Evolutionary conservation across 805 yeast species (phyloP).

Genomic region (Ogataea nonfermentans): DNA sequence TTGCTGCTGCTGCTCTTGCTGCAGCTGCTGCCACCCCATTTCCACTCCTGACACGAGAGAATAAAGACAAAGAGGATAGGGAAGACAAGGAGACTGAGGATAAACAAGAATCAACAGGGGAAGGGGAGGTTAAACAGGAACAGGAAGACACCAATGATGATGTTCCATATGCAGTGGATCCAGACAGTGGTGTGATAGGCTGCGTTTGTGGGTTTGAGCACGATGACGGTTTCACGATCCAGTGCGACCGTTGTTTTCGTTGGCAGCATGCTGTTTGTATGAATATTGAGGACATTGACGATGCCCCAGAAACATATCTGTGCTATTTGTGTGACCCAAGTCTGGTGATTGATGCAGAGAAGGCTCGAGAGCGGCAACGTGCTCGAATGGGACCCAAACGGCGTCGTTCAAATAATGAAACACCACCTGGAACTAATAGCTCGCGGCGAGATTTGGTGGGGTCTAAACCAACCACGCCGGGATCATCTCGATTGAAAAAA

Average conservation of each 20-base stretch:
- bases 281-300: conserved; percentile 65
- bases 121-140: conserved; percentile 4
- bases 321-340: conserved; percentile 71
- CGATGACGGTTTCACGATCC: conserved; percentile 92
- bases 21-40: conserved; percentile 78
- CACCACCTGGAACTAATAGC: conserved; percentile 2
- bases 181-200: conserved; percentile 82
- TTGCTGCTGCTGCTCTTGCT: conserved; percentile 82
- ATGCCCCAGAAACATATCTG: conserved; percentile 78
- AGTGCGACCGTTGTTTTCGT: conserved; percentile 86
- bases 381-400: conserved; percentile 34
- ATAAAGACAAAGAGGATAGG: conserved; percentile 1
- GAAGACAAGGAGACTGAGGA: not conserved
- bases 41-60: conserved; percentile 40
- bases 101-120: not conserved
- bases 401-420: conserved; percentile 24
- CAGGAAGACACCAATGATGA: conserved; percentile 1
- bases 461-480: conserved; percentile 14
- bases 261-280: conserved; percentile 97
- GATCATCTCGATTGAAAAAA: conserved; percentile 37
- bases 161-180: conserved; percentile 58
- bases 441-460: conserved; percentile 12
- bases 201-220: conserved; percentile 86
- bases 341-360: conserved; percentile 41
- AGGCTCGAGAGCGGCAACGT: conserved; percentile 36